Conservation (phyloP, 805 yeast species). For the Vanderwaltozyma polyspora region DNA sequence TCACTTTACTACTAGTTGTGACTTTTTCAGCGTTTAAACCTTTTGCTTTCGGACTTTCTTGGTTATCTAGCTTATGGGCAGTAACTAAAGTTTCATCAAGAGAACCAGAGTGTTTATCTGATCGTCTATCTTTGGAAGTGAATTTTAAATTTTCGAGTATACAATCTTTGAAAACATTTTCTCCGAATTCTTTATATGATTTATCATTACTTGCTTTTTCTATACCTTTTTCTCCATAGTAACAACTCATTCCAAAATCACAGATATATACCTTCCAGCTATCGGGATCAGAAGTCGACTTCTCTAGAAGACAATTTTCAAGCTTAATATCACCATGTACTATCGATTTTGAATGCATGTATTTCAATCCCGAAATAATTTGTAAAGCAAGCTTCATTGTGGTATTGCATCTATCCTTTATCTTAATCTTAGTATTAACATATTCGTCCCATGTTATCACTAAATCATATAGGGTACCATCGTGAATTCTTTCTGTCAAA, state of each 20-base stretch:
- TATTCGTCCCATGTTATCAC: conserved; percentile 57
- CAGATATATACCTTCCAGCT: conserved; percentile 44
- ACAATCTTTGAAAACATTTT: neutral
- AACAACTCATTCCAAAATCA: conserved; percentile 78
- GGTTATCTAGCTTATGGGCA: too few relatives aligned
- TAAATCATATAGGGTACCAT: conserved; percentile 74
- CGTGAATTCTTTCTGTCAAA: conserved; percentile 52
- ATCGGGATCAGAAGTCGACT: conserved; percentile 15
- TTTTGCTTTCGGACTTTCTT: neutral
- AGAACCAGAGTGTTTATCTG: too few relatives aligned
- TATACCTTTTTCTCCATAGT: conserved; percentile 4
- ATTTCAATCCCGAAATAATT: conserved; percentile 46
- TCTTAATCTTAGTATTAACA: conserved; percentile 20
- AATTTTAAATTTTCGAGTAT: neutral
- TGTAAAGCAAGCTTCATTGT: conserved; percentile 37
- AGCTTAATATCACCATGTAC: conserved; percentile 79
- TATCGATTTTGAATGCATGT: conserved; percentile 47
- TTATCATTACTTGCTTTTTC: too few relatives aligned
- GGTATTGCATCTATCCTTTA: conserved; percentile 27
- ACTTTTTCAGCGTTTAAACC: neutral
- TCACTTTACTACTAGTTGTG: neutral
- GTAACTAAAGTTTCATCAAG: neutral
- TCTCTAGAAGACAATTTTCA: conserved; percentile 63
- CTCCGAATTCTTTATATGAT: neutral
- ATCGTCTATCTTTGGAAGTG: too few relatives aligned